These are phyloP conservation scores for Mycena capillaripes DNA, from an alignment of 768 basidiomycete genomes.

Conservation along the genomic window DNA sequence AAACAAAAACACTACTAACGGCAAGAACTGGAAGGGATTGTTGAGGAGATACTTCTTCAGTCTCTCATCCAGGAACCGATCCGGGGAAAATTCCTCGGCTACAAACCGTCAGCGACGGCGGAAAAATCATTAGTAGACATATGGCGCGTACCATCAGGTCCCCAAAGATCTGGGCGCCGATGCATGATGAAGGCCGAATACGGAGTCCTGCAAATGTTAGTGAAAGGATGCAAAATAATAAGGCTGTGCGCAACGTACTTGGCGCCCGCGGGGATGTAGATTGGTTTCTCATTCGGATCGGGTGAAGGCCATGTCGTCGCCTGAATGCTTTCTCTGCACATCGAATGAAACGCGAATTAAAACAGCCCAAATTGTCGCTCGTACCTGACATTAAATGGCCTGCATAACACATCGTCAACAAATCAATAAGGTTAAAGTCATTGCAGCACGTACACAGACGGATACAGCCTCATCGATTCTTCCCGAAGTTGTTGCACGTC, in stretches of 20 bases:
- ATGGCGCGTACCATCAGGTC: slow-evolving; percentile 53
- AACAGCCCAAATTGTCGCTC: background rate
- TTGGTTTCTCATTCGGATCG: slow-evolving; percentile 43
- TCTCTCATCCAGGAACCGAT: slow-evolving; percentile 66
- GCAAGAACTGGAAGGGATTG: slow-evolving; percentile 67
- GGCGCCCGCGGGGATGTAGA: slow-evolving; percentile 52
- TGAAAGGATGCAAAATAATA: background rate
- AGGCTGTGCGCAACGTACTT: slow-evolving; percentile 42
- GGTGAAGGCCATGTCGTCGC: slow-evolving; percentile 49
- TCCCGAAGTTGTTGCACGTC: background rate
- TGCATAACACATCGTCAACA: slow-evolving; percentile 14
- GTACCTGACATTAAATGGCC: slow-evolving; percentile 54
- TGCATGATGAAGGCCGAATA: slow-evolving; percentile 55
- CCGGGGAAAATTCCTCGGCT: slow-evolving; percentile 67
- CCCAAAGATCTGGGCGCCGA: slow-evolving; percentile 61
- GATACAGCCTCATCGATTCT: slow-evolving; percentile 71
- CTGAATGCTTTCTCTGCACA: slow-evolving; percentile 45
- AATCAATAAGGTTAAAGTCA: background rate
- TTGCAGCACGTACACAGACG: slow-evolving; percentile 56
- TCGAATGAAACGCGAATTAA: background rate
- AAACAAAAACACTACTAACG: slow-evolving; percentile 24
- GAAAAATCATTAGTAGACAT: background rate
- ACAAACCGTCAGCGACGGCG: background rate
- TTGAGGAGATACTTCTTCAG: slow-evolving; percentile 59
- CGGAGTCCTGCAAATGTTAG: slow-evolving; percentile 35